Evolutionary conservation across 208 protist species (phyloP).

Genomic region (Trypanosomatidae sp.): DNA sequence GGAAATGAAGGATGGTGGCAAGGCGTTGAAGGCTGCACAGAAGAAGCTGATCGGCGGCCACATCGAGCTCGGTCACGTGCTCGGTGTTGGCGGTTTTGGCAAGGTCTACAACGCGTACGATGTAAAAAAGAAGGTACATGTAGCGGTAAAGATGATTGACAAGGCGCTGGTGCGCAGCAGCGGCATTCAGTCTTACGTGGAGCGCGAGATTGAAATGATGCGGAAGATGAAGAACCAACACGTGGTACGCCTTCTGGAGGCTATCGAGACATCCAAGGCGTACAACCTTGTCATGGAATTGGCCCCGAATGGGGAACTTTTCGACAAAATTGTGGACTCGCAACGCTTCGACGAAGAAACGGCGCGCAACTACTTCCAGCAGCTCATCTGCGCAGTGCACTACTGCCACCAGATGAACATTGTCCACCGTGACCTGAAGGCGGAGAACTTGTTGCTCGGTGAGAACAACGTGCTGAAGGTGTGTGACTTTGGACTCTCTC

Average conservation of each 20-base stretch:
- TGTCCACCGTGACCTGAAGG: slow-evolving; percentile 94
- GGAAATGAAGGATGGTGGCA: background rate
- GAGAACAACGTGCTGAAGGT: slow-evolving; percentile 84
- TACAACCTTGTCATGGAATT: slow-evolving; percentile 98
- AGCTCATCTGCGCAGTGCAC: slow-evolving; percentile 89
- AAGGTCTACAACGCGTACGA: slow-evolving; percentile 88
- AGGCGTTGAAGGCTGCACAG: background rate
- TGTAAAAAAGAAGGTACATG: slow-evolving; percentile 69
- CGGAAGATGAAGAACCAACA: slow-evolving; percentile 96
- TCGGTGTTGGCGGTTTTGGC: slow-evolving; percentile 88
- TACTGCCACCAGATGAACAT: slow-evolving; percentile 93
- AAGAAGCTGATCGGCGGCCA: slow-evolving; percentile 59
- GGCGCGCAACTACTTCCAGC: slow-evolving; percentile 90
- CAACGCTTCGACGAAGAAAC: slow-evolving; percentile 81
- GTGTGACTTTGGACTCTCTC: slow-evolving; percentile 93
- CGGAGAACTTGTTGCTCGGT: slow-evolving; percentile 91
- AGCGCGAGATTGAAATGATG: slow-evolving; percentile 97
- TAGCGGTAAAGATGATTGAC: slow-evolving; percentile 93
- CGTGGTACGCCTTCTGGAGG: slow-evolving; percentile 94
- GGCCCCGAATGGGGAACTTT: slow-evolving; percentile 96
- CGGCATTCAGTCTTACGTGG: slow-evolving; percentile 73
- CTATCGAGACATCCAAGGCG: slow-evolving; percentile 96
- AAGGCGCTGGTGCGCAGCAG: slow-evolving; percentile 70
- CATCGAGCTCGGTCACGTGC: slow-evolving; percentile 77
- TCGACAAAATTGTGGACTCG: slow-evolving; percentile 95